phyloP scores from a whole-genome alignment of 805 yeast species.

The Ogataea neopini region DNA sequence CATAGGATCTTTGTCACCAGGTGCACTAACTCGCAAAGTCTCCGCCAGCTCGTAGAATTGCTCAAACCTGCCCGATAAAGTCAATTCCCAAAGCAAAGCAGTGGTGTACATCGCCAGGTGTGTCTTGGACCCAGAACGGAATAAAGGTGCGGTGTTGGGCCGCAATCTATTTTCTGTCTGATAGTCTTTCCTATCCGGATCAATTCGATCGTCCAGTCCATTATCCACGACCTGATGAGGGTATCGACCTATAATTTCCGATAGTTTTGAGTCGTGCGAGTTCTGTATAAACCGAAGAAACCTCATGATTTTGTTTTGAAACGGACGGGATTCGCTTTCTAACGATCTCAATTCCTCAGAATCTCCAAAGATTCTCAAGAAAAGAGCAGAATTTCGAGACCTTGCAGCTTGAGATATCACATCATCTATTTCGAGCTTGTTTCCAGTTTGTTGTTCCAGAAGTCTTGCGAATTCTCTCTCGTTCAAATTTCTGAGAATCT shows the following conservation, averaged over 20 bases:
- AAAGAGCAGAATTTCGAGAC: constrained; percentile 1
- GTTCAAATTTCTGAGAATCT: constrained; percentile 42
- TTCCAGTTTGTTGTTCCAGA: not conserved
- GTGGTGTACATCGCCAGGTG: constrained; percentile 43
- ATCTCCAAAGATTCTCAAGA: not conserved
- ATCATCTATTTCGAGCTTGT: constrained; percentile 4
- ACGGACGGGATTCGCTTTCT: constrained; percentile 7
- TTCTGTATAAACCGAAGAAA: constrained; percentile 22
- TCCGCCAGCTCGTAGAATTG: constrained; percentile 38
- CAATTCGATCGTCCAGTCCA: constrained; percentile 11
- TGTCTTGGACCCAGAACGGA: constrained; percentile 37
- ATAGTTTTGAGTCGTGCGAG: constrained; percentile 14
- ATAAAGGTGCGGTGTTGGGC: constrained; percentile 19
- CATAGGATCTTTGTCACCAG: constrained; percentile 44
- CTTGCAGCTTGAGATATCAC: not conserved
- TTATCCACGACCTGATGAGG: constrained; percentile 25
- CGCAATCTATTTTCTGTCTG: constrained; percentile 11
- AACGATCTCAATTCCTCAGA: constrained; percentile 1
- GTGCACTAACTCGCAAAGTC: constrained; percentile 43
- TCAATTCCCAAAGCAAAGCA: constrained; percentile 44
- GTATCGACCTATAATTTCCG: constrained; percentile 15
- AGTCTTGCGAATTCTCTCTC: constrained; percentile 23
- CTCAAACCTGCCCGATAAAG: constrained; percentile 38
- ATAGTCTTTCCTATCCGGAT: constrained; percentile 13
- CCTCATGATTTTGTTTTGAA: constrained; percentile 18